phyloP scores from a whole-genome alignment of 768 basidiomycete genomes.

The Trametes villosa region DNA sequence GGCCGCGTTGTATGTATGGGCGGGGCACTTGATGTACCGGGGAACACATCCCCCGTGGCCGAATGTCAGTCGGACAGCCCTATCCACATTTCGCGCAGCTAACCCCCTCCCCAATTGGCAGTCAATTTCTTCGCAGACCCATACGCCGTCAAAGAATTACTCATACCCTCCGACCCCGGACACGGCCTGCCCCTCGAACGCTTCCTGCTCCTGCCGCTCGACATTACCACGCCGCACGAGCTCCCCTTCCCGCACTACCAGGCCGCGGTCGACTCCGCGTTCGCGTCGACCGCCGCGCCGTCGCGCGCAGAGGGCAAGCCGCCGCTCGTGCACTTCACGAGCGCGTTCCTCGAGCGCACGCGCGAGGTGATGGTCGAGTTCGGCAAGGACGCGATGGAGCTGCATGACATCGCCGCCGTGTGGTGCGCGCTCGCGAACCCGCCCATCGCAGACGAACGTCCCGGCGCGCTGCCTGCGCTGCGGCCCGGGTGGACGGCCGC shows the following conservation, averaged over 20 bases:
- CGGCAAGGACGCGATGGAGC: slow-evolving; percentile 85
- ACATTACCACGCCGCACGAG: slow-evolving; percentile 81
- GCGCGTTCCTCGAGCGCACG: slow-evolving; percentile 75
- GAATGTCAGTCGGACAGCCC: slow-evolving; percentile 74
- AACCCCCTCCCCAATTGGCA: slow-evolving; percentile 33
- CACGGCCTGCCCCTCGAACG: slow-evolving; percentile 64
- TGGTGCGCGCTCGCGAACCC: slow-evolving; percentile 86
- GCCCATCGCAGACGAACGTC: slow-evolving; percentile 39
- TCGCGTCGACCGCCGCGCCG: slow-evolving; percentile 52
- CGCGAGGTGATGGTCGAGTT: slow-evolving; percentile 77
- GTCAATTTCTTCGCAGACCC: slow-evolving; percentile 92
- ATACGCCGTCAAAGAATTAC: slow-evolving; percentile 73
- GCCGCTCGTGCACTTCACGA: slow-evolving; percentile 76
- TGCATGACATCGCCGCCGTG: slow-evolving; percentile 88
- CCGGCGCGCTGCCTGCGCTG: slow-evolving; percentile 30
- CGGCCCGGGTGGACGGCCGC: slow-evolving; percentile 59
- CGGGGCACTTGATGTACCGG: slow-evolving; percentile 90
- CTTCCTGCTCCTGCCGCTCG: slow-evolving; percentile 74
- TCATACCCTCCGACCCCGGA: slow-evolving; percentile 46
- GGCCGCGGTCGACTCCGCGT: slow-evolving; percentile 60
- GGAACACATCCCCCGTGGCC: slow-evolving; percentile 79
- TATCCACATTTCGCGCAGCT: neutral
- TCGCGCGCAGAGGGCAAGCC: slow-evolving; percentile 53
- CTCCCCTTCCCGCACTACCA: slow-evolving; percentile 73
- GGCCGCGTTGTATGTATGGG: slow-evolving; percentile 90